Conservation (phyloP, 306 rosid species). For the Fragaria vesca region DNA sequence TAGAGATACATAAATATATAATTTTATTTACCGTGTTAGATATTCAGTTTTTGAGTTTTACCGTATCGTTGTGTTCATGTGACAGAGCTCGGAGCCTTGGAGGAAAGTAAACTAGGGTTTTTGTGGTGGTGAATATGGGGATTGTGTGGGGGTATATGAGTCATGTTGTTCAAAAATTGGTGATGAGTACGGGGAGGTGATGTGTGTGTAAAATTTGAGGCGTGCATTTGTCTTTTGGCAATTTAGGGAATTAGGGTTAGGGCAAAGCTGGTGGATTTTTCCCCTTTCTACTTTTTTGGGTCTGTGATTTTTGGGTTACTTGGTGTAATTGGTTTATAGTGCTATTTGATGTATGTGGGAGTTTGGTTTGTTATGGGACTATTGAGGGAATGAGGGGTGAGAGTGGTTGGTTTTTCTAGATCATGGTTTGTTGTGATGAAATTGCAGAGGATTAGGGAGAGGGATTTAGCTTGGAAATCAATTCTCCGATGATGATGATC, state of each 20-base stretch:
- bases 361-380: conserved; percentile 23
- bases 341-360: neutral
- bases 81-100: neutral
- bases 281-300: neutral
- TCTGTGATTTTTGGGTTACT: neutral
- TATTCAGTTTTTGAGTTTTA: no score
- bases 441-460: conserved; percentile 30
- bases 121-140: conserved; percentile 29
- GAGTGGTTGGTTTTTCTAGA: conserved; percentile 26
- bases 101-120: conserved; percentile 4
- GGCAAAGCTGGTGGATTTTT: conserved; percentile 17
- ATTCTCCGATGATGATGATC: neutral
- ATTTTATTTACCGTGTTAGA: no score
- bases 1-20: no score
- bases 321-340: neutral
- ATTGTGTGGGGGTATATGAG: conserved; percentile 25
- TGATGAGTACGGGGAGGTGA: conserved; percentile 9
- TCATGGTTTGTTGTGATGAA: conserved; percentile 31
- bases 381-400: neutral
- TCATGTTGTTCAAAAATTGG: neutral
- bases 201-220: conserved; percentile 2
- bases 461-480: neutral
- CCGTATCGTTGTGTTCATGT: no score
- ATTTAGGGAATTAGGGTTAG: conserved; percentile 30
- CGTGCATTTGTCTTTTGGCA: neutral